phyloP scores from a whole-genome alignment of 2,329 filamentous ascomycete species.

The Colletotrichum scovillei region DNA sequence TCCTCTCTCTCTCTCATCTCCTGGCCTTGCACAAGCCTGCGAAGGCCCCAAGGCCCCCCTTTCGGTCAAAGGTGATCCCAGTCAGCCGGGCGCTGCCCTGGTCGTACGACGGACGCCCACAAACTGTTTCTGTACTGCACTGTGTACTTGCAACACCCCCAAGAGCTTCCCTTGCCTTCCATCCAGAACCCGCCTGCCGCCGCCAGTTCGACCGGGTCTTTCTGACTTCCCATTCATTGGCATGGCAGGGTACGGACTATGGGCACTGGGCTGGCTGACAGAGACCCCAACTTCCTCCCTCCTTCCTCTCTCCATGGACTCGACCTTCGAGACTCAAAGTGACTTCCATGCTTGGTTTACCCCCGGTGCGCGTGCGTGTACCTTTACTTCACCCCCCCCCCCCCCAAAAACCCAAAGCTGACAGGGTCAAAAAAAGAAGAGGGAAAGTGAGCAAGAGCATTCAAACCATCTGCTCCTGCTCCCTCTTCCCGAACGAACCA shows the following conservation, averaged over 20 bases:
- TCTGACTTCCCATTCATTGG: too few relatives aligned
- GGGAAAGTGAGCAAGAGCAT: neutral
- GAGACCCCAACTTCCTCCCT: too few relatives aligned
- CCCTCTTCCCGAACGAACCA: conserved; percentile 22
- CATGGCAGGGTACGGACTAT: neutral
- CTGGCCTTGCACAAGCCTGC: neutral
- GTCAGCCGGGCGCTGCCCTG: neutral
- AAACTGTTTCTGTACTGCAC: neutral
- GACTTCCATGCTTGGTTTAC: neutral
- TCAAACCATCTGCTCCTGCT: conserved; percentile 2
- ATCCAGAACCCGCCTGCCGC: neutral
- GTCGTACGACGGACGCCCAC: neutral
- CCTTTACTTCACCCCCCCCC: conserved; percentile 1
- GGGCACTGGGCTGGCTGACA: neutral
- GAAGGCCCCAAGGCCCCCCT: conserved; percentile 3
- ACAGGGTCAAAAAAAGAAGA: conserved; percentile 15
- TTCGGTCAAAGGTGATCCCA: conserved; percentile 6
- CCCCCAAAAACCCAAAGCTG: neutral
- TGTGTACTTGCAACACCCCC: neutral
- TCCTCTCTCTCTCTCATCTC: neutral
- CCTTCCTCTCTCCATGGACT: too few relatives aligned
- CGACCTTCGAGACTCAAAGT: neutral
- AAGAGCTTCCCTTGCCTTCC: conserved; percentile 30
- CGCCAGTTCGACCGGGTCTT: too few relatives aligned
- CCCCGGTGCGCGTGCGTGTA: neutral